Evolutionary conservation across 2,329 filamentous ascomycete genomes (phyloP).

Genomic region (Trichophyton rubrum): DNA sequence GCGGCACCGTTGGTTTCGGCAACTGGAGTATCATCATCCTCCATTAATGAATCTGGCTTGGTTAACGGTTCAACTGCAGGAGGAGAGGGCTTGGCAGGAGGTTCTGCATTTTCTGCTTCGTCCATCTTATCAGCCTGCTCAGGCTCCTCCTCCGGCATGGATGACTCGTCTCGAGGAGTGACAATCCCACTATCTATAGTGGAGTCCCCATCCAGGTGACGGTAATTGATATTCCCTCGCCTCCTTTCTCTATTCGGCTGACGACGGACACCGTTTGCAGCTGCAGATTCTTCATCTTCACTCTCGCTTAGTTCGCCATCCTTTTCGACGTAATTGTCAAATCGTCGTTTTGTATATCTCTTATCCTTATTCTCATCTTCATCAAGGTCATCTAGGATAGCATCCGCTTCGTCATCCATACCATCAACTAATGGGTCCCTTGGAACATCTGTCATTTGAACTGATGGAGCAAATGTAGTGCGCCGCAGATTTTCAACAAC

Average conservation of each 20-base stretch:
- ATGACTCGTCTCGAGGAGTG: conserved; percentile 34
- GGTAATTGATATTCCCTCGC: conserved; percentile 50
- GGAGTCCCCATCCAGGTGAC: conserved; percentile 45
- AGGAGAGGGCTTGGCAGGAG: conserved; percentile 21
- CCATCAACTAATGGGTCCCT: conserved; percentile 41
- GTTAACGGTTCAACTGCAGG: conserved; percentile 21
- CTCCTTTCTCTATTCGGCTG: conserved; percentile 39
- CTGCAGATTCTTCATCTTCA: conserved; percentile 68
- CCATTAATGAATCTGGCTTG: conserved; percentile 13
- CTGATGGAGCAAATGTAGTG: conserved; percentile 50
- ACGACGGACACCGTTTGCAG: conserved; percentile 55
- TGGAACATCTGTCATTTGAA: conserved; percentile 53
- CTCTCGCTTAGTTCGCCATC: conserved; percentile 77
- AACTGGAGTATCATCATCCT: conserved; percentile 23
- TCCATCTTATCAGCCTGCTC: conserved; percentile 31
- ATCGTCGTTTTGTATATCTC: conserved; percentile 66
- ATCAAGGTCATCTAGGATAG: conserved; percentile 56
- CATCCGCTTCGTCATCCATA: conserved; percentile 54
- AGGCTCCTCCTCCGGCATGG: conserved; percentile 34
- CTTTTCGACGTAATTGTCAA: conserved; percentile 64
- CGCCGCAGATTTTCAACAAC: conserved; percentile 55
- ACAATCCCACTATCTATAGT: conserved; percentile 41
- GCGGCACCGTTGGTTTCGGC: conserved; percentile 22
- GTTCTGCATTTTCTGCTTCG: conserved; percentile 28
- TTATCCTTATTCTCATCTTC: conserved; percentile 77